phyloP scores from a whole-genome alignment of 2,329 filamentous ascomycete genomes.

The Exophiala viscosa region DNA sequence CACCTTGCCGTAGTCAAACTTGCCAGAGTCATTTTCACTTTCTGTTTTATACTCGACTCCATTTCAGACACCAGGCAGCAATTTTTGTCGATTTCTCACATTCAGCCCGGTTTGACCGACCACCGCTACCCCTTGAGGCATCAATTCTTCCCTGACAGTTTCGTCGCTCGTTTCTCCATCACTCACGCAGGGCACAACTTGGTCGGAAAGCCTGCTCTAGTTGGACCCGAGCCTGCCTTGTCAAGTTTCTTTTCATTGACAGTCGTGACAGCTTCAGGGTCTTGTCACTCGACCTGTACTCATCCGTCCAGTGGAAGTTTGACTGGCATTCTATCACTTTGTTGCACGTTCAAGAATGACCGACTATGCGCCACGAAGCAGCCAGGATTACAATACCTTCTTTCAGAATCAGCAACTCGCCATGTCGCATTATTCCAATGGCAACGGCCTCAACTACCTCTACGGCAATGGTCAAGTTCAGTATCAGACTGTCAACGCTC shows the following conservation, averaged over 20 bases:
- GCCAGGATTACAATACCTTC: conserved; percentile 33
- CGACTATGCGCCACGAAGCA: conserved; percentile 38
- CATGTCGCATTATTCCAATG: conserved; percentile 32
- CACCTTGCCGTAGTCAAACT: conserved; percentile 19
- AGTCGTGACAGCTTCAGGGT: conserved; percentile 18
- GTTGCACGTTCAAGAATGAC: conserved; percentile 34
- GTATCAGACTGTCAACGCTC: conserved; percentile 30
- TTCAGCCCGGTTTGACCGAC: background rate
- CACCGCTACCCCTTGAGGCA: background rate
- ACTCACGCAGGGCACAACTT: background rate
- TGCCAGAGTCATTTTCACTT: conserved; percentile 12
- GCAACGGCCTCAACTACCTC: conserved; percentile 29
- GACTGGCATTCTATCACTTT: conserved; percentile 16
- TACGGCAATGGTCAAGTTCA: conserved; percentile 26
- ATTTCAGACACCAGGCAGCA: conserved; percentile 5
- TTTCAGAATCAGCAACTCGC: conserved; percentile 22
- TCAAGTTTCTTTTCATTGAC: conserved; percentile 19
- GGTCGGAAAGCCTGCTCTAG: too few species aligned
- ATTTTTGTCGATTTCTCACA: conserved; percentile 3
- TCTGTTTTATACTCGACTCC: conserved; percentile 11
- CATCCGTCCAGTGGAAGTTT: conserved; percentile 14
- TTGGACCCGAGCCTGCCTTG: conserved; percentile 3
- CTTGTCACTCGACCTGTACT: conserved; percentile 13
- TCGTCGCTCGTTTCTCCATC: background rate
- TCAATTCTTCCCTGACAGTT: background rate